phyloP scores from a whole-genome alignment of 768 basidiomycete species.

The Lentinula aciculospora region DNA sequence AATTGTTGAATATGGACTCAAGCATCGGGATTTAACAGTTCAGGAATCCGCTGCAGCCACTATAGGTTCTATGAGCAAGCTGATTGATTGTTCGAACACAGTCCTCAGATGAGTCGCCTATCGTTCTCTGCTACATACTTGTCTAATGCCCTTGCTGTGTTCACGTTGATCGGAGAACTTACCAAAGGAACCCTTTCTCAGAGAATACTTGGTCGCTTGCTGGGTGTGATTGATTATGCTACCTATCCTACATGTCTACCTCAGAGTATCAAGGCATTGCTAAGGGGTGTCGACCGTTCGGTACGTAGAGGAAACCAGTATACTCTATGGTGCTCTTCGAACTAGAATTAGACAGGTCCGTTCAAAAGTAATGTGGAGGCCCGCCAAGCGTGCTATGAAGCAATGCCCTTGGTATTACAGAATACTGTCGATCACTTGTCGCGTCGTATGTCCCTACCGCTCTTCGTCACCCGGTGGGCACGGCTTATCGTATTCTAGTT shows the following conservation, averaged over 20 bases:
- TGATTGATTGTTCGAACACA: slow-evolving; percentile 57
- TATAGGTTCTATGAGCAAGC: slow-evolving; percentile 61
- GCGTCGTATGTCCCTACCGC: slow-evolving; percentile 29
- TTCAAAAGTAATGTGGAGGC: slow-evolving; percentile 45
- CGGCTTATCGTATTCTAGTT: slow-evolving; percentile 27
- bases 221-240: slow-evolving; percentile 67
- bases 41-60: slow-evolving; percentile 77
- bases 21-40: slow-evolving; percentile 54
- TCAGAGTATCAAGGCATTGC: slow-evolving; percentile 51
- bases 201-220: slow-evolving; percentile 65
- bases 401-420: slow-evolving; percentile 34
- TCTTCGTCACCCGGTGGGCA: slow-evolving; percentile 9
- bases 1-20: slow-evolving; percentile 67
- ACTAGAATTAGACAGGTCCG: slow-evolving; percentile 14
- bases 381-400: slow-evolving; percentile 44
- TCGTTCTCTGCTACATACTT: slow-evolving; percentile 8
- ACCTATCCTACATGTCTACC: slow-evolving; percentile 46
- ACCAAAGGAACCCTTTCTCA: slow-evolving; percentile 48
- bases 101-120: slow-evolving; percentile 68
- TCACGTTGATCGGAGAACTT: slow-evolving; percentile 63
- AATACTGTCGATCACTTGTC: slow-evolving; percentile 34
- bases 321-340: slow-evolving; percentile 12
- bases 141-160: slow-evolving; percentile 9
- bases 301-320: slow-evolving; percentile 28
- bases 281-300: slow-evolving; percentile 50